Conservation (phyloP, 176 grass and related monocot genomes). For the Otatea glauca region DNA sequence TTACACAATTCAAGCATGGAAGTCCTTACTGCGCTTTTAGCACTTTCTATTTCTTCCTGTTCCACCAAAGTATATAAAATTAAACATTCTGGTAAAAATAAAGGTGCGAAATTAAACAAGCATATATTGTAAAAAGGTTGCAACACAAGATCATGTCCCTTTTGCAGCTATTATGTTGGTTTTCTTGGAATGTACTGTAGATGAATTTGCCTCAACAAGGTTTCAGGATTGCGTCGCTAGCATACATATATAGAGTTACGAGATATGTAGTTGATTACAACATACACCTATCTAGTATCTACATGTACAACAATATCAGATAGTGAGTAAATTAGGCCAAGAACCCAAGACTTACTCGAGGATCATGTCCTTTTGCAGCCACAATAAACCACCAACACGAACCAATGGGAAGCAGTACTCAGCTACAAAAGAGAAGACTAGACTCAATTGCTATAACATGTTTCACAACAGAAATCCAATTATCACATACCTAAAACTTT, state of each 20-base stretch:
- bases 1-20: conserved; percentile 63
- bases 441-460: conserved; percentile 3
- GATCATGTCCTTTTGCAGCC: conserved; percentile 90
- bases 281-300: background rate
- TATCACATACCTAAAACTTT: conserved; percentile 67
- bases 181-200: background rate
- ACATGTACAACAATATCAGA: conserved; percentile 6
- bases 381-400: conserved; percentile 91
- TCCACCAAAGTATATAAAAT: background rate
- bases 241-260: background rate
- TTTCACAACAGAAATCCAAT: conserved; percentile 19
- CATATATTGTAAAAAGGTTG: background rate
- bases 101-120: background rate
- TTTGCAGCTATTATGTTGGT: background rate
- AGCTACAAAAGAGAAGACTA: conserved; percentile 49
- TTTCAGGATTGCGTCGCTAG: background rate
- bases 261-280: background rate
- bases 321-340: conserved; percentile 38
- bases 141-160: background rate
- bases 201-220: background rate
- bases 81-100: background rate
- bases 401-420: conserved; percentile 92
- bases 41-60: conserved; percentile 84
- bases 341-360: conserved; percentile 57
- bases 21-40: conserved; percentile 59